Base-by-base conservation (phyloP, 305 asterid species). In the Ajuga reptans region DNA sequence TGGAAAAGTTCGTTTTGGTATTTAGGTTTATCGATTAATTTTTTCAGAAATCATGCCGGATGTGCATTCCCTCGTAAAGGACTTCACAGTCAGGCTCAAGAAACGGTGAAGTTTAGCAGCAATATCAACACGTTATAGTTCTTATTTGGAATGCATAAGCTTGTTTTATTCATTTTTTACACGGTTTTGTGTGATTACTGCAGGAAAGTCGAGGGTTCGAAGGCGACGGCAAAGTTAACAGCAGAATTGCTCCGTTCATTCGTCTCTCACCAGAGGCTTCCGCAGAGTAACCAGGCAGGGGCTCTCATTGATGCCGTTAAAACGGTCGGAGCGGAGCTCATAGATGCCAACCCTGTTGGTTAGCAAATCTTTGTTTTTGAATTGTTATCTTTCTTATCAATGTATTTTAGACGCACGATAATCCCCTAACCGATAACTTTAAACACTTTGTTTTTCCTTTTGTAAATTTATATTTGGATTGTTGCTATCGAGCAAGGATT, bases 61-160 rank as follows among this genome's bases (percentile, higher is more conserved):
- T 7, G 34, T 45, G 52, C 18, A 61, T 61, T 45, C 67, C 5
- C 37, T 61, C 11, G 67, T 61, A 3, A 61, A 61, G 0, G 67
- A 61, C 5, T 61, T 61, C 53, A 47, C 18, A 4, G 45, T 9
- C 53, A 45, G 45, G 9, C 67, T 69, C 74, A 69, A 58, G 66
- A 69, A 69, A 69, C 52, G 74, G 74, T 69, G 12, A 29, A 3
- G 3, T 65, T 34, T 27, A 31, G 31, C 34, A 6, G 9, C 41
- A 53, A 6, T 33, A 65, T 49, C 18, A 16, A 15, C 54, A 12
- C 15, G 24, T 54, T 24, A 4, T 3, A 10, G 29, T 49, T 6
- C 27, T 16, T 50, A 1, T 9, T 16, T 18, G 11, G 31, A 14
- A 50, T 6, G 27, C 5, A 17, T 16, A 50, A 50, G 56, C 31